Conservation (phyloP, 2,329 filamentous ascomycete species). For the Coniochaeta ligniaria region DNA sequence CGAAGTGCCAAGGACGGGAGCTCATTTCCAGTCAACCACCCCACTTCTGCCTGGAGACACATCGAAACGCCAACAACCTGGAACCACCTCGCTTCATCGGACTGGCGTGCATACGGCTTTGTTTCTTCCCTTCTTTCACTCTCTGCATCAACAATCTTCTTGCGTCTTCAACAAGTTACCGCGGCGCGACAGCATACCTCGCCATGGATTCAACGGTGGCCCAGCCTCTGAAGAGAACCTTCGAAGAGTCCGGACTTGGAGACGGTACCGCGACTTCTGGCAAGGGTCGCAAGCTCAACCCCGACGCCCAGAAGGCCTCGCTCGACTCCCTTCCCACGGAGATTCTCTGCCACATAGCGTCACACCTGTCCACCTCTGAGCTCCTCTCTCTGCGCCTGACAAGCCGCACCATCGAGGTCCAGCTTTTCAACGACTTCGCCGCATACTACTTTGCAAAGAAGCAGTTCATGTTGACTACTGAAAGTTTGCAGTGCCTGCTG, state of each 20-base stretch:
- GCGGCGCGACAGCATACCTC: no score
- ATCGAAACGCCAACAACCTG: no score
- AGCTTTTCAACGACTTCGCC: constrained; percentile 48
- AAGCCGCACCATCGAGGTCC: constrained; percentile 46
- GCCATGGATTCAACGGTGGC: neutral
- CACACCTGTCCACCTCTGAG: constrained; percentile 45
- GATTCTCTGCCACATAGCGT: constrained; percentile 48
- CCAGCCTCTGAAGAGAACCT: neutral
- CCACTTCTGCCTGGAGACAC: no score
- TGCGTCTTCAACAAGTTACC: no score
- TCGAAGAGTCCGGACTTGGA: neutral
- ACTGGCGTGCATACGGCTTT: no score
- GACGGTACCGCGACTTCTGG: neutral
- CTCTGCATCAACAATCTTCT: no score
- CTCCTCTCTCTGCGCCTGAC: constrained; percentile 46
- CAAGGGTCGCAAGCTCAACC: neutral
- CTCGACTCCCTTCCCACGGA: constrained; percentile 25
- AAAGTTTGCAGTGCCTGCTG: constrained; percentile 47
- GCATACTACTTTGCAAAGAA: constrained; percentile 58
- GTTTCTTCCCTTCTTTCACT: no score
- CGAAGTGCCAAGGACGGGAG: no score
- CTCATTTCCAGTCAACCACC: no score
- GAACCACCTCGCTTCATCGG: no score
- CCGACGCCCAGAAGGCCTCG: neutral
- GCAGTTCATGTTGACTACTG: constrained; percentile 56